Base-by-base conservation (phyloP, 129 eudicot species). In the Scalesia atractyloides region DNA sequence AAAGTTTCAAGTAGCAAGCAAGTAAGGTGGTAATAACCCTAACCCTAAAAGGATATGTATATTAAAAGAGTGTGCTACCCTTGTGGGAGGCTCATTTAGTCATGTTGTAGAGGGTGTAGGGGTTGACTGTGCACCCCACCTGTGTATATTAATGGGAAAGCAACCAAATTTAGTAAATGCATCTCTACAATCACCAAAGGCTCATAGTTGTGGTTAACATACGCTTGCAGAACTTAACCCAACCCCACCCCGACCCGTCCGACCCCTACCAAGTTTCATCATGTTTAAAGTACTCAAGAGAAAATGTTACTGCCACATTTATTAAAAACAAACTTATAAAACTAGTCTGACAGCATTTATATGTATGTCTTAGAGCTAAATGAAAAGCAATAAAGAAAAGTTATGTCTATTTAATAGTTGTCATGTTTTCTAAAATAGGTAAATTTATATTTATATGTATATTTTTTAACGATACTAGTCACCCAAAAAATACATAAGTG, bases 121-220 rank as follows among this genome's bases (percentile, higher is more conserved):
- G 82, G 84, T 83, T 85, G 90, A 83, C 88, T 74, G 79, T 74
- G 75, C 79, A 77, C 84, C 81, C 74, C 88, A 80, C 81, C 69
- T 19, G 70, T 57, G 83, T 47, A 74, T 50, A 87, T 84, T 82
- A 84, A 87, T 82, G 83, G 72, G 81, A 81, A 85, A 82, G 78
- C 84, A 82, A 85, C 86, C 79, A 74, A 12, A 43, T 52, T 22
- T 58, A 84, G 72, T 81, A 76, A 87, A 82, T 87, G 85, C 69
- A 9, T 73, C 72, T 57, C 66, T 49, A 51, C 66, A 13, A 0
- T 59, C 73, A 72, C 69, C 50, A 39, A 17, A 69, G 73, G 73
- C 68, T 61, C 79, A 48, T 56, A 79, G 74, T 73, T 73, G 71
- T 76, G 75, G 81, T 16, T 75, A 80, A 26, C 57, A 54, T 84